These are phyloP conservation scores for Amanita pseudoporphyria DNA, from an alignment of 768 basidiomycete genomes.

Conservation along the genomic window DNA sequence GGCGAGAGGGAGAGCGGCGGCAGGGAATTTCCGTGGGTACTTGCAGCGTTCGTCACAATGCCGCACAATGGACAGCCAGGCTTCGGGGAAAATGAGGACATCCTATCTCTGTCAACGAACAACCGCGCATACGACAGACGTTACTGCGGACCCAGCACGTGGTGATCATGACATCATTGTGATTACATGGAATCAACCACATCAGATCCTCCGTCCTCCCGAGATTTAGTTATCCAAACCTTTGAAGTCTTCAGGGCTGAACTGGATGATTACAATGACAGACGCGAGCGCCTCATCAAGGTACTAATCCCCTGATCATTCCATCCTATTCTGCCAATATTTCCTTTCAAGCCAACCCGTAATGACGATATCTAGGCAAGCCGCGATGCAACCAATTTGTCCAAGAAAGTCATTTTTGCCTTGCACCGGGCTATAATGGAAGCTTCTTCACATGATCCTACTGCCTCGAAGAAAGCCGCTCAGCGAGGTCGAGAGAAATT, in stretches of 20 bases:
- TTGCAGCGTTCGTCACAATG: constrained; percentile 50
- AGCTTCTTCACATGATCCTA: constrained; percentile 16
- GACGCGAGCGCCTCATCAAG: constrained; percentile 88
- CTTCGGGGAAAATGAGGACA: constrained; percentile 39
- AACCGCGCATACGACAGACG: background rate
- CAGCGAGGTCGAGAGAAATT: constrained; percentile 50
- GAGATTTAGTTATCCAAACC: constrained; percentile 7
- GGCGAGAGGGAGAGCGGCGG: constrained; percentile 35
- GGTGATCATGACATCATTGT: background rate
- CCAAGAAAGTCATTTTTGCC: constrained; percentile 91
- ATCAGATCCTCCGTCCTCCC: no score
- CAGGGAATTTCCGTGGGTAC: constrained; percentile 33
- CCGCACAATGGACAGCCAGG: constrained; percentile 72
- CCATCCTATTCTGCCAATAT: background rate
- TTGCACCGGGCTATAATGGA: constrained; percentile 61
- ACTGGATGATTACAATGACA: constrained; percentile 78
- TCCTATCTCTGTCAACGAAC: constrained; percentile 24
- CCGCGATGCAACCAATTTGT: constrained; percentile 83
- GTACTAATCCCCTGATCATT: constrained; percentile 21
- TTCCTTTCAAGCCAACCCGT: background rate
- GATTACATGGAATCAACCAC: background rate
- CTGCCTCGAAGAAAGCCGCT: constrained; percentile 34
- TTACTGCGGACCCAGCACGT: background rate
- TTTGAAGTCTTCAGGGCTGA: constrained; percentile 63
- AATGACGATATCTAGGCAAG: constrained; percentile 38